These are phyloP conservation scores for Novymonas esmeraldas DNA, from an alignment of 208 protist species.

Conservation along the genomic window DNA sequence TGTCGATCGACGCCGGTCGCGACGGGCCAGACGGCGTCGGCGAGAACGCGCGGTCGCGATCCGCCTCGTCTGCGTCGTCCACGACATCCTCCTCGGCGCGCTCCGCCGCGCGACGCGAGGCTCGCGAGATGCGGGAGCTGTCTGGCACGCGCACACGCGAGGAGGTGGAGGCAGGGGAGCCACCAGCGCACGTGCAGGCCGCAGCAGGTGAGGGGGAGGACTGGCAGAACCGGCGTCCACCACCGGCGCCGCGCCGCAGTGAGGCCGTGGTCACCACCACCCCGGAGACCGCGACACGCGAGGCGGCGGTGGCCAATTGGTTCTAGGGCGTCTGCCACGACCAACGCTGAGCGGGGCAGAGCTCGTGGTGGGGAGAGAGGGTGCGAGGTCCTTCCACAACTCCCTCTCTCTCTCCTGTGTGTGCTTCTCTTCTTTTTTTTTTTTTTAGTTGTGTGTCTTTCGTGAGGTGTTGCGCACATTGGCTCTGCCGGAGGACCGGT, in stretches of 20 bases:
- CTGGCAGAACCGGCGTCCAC: background rate
- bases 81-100: constrained; percentile 3
- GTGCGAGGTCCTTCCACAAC: too few relatives aligned
- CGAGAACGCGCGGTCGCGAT: background rate
- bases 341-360: too few relatives aligned
- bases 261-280: background rate
- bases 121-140: background rate
- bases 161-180: constrained; percentile 1
- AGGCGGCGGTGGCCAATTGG: background rate
- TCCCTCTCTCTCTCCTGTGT: background rate
- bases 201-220: background rate
- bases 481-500: too few relatives aligned
- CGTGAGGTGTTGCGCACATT: background rate
- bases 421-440: background rate
- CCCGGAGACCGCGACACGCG: too few relatives aligned
- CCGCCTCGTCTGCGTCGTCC: background rate
- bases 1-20: constrained; percentile 12
- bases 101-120: background rate
- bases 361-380: too few relatives aligned
- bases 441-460: background rate
- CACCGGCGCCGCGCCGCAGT: background rate
- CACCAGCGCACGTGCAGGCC: background rate
- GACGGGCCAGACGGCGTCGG: too few relatives aligned
- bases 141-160: background rate
- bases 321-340: too few relatives aligned